phyloP scores from a whole-genome alignment of 2,329 filamentous ascomycete species.

The Neonectria punicea region DNA sequence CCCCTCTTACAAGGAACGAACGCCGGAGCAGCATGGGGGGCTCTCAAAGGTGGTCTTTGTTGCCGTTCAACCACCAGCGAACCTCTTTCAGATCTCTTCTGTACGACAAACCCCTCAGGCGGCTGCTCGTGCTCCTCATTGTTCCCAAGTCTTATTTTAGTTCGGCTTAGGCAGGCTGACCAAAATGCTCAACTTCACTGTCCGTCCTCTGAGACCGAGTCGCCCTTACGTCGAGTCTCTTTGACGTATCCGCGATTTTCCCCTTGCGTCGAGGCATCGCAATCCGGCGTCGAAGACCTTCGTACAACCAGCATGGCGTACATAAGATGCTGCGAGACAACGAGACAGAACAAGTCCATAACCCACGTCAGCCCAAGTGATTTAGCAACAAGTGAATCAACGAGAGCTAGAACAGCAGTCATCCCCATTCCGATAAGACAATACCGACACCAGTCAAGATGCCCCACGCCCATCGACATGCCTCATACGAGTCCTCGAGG shows the following conservation, averaged over 20 bases:
- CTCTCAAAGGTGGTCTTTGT: background rate
- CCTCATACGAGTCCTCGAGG: slow-evolving; percentile 7
- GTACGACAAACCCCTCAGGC: background rate
- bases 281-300: background rate
- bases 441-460: slow-evolving; percentile 18
- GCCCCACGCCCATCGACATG: slow-evolving; percentile 12
- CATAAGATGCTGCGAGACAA: background rate
- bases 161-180: background rate
- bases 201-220: background rate
- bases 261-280: background rate
- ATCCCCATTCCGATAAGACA: too few species aligned
- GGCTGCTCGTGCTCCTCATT: background rate
- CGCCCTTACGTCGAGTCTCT: background rate
- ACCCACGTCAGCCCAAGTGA: background rate
- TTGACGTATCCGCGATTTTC: background rate
- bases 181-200: background rate
- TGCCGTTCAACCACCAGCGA: background rate
- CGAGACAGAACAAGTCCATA: background rate
- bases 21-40: background rate
- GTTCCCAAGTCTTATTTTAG: background rate
- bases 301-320: background rate
- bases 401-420: background rate
- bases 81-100: background rate
- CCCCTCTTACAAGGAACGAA: too few species aligned
- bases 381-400: background rate